These are phyloP conservation scores for Coniosporium tulheliwenetii DNA, from an alignment of 2,329 filamentous ascomycete genomes.

Conservation along the genomic window DNA sequence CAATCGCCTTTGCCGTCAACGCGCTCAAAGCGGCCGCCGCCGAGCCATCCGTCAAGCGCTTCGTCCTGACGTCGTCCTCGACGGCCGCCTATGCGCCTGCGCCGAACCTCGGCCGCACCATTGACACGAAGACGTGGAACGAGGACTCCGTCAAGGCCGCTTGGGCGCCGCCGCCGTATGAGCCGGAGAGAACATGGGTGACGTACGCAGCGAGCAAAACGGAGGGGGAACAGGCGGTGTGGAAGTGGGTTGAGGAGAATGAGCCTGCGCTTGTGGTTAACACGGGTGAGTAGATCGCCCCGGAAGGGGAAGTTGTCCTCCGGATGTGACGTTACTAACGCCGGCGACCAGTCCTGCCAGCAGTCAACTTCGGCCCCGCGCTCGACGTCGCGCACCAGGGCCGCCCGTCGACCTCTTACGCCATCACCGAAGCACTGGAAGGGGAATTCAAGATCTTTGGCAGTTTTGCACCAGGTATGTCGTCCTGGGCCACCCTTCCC, in stretches of 20 bases:
- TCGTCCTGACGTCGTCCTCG: conserved; percentile 28
- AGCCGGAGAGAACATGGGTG: conserved; percentile 8
- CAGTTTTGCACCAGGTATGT: too few relatives aligned
- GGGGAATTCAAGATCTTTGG: too few relatives aligned
- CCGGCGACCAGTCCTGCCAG: too few relatives aligned
- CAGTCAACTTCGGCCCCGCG: too few relatives aligned
- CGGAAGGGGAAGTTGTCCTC: too few relatives aligned
- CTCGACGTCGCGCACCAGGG: too few relatives aligned
- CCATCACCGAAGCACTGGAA: too few relatives aligned
- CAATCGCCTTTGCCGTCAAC: conserved; percentile 19
- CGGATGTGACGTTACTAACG: too few relatives aligned
- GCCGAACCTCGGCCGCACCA: conserved; percentile 16
- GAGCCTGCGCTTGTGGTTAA: conserved; percentile 27
- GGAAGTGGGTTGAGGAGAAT: conserved; percentile 29
- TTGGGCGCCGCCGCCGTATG: conserved; percentile 16
- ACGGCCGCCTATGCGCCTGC: conserved; percentile 18
- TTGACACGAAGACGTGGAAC: conserved; percentile 22
- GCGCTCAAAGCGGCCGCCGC: conserved; percentile 25
- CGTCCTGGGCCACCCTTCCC: too few relatives aligned
- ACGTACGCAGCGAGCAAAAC: conserved; percentile 33
- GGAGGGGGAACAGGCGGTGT: conserved; percentile 28
- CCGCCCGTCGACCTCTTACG: too few relatives aligned
- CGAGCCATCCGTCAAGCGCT: conserved; percentile 23
- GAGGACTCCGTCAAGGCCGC: conserved; percentile 17
- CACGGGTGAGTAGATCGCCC: too few relatives aligned